Evolutionary conservation across 176 grass and related monocot genomes (phyloP).

Genomic region (Aechmea fasciata): DNA sequence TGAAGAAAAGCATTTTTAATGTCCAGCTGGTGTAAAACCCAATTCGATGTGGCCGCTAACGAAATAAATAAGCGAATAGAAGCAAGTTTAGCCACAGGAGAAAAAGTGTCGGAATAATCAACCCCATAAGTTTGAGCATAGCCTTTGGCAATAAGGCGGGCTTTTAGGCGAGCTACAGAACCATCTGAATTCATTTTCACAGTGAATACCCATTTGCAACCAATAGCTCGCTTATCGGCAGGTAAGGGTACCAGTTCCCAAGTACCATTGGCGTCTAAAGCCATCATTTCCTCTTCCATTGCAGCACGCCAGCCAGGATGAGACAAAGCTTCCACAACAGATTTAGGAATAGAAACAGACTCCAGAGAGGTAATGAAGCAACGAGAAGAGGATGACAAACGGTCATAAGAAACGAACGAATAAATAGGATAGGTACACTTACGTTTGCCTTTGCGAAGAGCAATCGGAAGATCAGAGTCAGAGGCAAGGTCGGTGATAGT

Average conservation of each 20-base stretch:
- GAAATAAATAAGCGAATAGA: not conserved
- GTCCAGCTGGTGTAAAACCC: too few species aligned
- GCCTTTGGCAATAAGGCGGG: not conserved
- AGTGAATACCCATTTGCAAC: not conserved
- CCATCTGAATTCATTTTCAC: not conserved
- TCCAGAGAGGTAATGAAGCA: not conserved
- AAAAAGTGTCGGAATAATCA: slow-evolving; percentile 1
- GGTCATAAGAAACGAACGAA: not conserved
- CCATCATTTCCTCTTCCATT: slow-evolving; percentile 1
- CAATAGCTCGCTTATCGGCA: not conserved
- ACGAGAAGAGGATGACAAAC: not conserved
- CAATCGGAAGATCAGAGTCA: not conserved
- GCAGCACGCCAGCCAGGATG: not conserved
- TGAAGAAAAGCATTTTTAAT: too few species aligned
- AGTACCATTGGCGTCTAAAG: not conserved
- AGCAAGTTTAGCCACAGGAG: not conserved
- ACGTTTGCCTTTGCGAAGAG: not conserved
- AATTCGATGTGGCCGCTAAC: not conserved
- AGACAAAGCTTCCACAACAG: not conserved
- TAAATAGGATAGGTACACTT: not conserved
- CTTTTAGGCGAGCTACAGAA: not conserved
- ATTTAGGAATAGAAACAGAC: not conserved
- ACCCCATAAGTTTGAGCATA: not conserved
- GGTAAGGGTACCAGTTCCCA: not conserved
- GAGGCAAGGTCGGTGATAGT: not conserved